Evolutionary conservation across 2,329 filamentous ascomycete genomes (phyloP), one percentile per base, ranked within the genome.

Genomic region (Stagonosporopsis rhizophila): DNA sequence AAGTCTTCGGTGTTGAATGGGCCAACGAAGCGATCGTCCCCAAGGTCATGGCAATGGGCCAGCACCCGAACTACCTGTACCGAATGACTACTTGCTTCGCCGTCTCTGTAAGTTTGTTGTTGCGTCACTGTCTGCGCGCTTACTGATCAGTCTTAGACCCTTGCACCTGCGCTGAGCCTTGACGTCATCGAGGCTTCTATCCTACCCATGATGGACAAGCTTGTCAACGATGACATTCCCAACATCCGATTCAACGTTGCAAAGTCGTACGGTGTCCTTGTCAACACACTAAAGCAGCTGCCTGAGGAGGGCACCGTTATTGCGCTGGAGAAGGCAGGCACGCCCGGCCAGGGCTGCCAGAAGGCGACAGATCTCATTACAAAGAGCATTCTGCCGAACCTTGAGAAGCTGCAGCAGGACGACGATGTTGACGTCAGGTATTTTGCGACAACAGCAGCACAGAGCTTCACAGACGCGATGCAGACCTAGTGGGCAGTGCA

Each of bases 11-110:
- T 44, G 93, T 98, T 15, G 92, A 96, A 62, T 99, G 95, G 95
- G 94, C 95, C 39, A 96, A 89, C 77, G 91, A 93, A 75, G 92
- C 93, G 42, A 99, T 99, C 72, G 96, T 99, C 68, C 95, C 95
- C 58, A 98, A 98, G 82, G 95, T 99, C 64, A 95, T 96, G 85
- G 91, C 90, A 34, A 98, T 99, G 95, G 95, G 95, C 58, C 91
- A 92, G 74, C 95, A 99, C 77, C 92, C 94, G 59, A 99, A 99
- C 81, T 99, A 99, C 77, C 89, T 99, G 49, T 99, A 99, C 85
- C 87, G 95, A 76, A 99, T 99, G 95, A 99, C 95, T 9, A 99
- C 95, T n/a, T 98, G 94, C 81, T 99, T 99, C 77, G 95, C 95
- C 60, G 96, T 99, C 66, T 94, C 92, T 69, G 95, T 99, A 85